These are phyloP conservation scores for Candida quercuum DNA, from an alignment of 805 yeast species.

Conservation along the genomic window DNA sequence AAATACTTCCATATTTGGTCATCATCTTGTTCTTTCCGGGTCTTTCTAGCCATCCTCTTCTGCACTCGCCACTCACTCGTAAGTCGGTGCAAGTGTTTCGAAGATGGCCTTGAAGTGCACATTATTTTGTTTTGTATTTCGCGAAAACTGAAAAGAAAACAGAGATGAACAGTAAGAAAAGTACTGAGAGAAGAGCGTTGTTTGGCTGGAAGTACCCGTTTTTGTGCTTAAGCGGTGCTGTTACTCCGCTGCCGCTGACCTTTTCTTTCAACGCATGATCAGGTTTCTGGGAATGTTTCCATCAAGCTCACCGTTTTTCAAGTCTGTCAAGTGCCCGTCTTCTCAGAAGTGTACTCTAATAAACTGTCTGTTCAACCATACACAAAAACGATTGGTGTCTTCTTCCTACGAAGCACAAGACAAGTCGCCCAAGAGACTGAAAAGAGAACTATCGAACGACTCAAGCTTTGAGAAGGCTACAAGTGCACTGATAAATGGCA, in stretches of 20 bases:
- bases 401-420: neutral
- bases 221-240: too few species aligned
- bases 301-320: conserved; percentile 15
- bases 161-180: too few species aligned
- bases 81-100: too few species aligned
- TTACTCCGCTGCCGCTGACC: too few species aligned
- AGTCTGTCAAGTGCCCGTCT: conserved; percentile 25
- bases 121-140: too few species aligned
- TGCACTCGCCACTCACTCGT: too few species aligned
- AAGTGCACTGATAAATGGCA: neutral
- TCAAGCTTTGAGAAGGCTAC: neutral
- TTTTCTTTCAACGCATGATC: conserved; percentile 3
- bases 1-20: conserved; percentile 1
- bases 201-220: too few species aligned
- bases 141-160: too few species aligned
- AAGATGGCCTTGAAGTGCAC: too few species aligned
- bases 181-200: too few species aligned
- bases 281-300: conserved; percentile 21
- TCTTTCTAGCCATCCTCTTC: too few species aligned
- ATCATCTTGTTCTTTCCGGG: neutral
- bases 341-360: conserved; percentile 22
- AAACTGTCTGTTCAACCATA: conserved; percentile 28
- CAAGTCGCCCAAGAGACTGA: neutral
- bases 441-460: neutral
- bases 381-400: conserved; percentile 2